Evolutionary conservation across 306 rosid genomes (phyloP).

Genomic region (Trichosanthes cucumerina): DNA sequence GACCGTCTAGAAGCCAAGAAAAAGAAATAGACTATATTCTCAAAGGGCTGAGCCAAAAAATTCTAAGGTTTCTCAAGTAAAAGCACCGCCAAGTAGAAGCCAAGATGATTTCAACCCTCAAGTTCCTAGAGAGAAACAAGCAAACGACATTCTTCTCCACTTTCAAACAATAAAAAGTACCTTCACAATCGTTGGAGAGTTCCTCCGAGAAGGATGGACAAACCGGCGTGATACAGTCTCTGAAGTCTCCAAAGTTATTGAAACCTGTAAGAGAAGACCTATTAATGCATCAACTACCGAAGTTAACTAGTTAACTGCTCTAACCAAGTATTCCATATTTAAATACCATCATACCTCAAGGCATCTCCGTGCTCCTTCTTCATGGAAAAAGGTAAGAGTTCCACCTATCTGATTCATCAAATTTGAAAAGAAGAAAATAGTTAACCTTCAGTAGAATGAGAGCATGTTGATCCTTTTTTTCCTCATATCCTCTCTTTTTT

Average conservation of each 20-base stretch:
- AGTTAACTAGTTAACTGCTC: neutral
- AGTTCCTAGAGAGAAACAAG: neutral
- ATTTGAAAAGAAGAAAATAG: slow-evolving; percentile 4
- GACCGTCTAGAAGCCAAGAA: neutral
- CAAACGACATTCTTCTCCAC: neutral
- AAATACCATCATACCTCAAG: slow-evolving; percentile 65
- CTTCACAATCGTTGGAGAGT: slow-evolving; percentile 92
- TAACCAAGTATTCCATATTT: slow-evolving; percentile 14
- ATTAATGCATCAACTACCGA: slow-evolving; percentile 14
- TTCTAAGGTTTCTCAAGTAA: neutral
- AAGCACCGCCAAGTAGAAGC: neutral
- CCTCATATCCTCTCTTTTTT: neutral
- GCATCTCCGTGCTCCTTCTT: slow-evolving; percentile 81
- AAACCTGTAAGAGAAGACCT: slow-evolving; percentile 41
- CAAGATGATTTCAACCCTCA: neutral
- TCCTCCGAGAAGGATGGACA: slow-evolving; percentile 85
- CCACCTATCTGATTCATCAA: slow-evolving; percentile 71
- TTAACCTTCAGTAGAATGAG: neutral
- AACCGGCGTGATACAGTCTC: slow-evolving; percentile 72
- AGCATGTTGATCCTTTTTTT: neutral
- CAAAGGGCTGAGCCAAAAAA: neutral
- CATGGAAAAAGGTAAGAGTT: slow-evolving; percentile 87
- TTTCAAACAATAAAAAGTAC: slow-evolving; percentile 17
- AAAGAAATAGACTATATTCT: neutral
- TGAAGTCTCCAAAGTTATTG: slow-evolving; percentile 79